phyloP scores from a whole-genome alignment of 1,284 basidiomycete genomes.

The Tylopilus sp. region DNA sequence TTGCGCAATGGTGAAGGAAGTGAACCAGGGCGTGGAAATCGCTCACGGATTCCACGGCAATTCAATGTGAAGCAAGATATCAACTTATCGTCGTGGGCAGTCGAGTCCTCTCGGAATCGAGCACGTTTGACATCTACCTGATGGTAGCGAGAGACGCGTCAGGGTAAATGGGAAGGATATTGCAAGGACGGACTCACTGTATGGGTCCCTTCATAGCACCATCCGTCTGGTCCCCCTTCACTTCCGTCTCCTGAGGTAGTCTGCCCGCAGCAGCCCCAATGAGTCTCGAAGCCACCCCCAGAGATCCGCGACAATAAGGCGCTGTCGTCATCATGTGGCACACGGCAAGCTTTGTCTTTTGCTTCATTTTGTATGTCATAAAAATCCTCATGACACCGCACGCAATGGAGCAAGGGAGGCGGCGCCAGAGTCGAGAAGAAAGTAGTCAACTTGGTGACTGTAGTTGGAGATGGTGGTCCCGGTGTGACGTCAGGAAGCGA shows the following conservation, averaged over 20 bases:
- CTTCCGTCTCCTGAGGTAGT: slow-evolving; percentile 79
- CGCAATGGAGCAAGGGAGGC: slow-evolving; percentile 76
- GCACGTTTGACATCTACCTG: slow-evolving; percentile 80
- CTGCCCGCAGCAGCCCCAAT: slow-evolving; percentile 78
- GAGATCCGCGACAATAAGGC: slow-evolving; percentile 59
- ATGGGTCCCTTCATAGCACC: slow-evolving; percentile 85
- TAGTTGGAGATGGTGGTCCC: slow-evolving; percentile 42
- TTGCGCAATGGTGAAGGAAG: slow-evolving; percentile 17
- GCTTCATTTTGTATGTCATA: slow-evolving; percentile 66
- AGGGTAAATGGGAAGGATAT: no score
- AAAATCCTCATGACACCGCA: slow-evolving; percentile 75
- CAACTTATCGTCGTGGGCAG: slow-evolving; percentile 73
- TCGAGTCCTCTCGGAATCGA: slow-evolving; percentile 80
- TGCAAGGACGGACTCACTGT: slow-evolving; percentile 60
- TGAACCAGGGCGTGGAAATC: slow-evolving; percentile 37
- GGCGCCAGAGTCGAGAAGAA: slow-evolving; percentile 72
- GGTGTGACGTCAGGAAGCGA: slow-evolving; percentile 14
- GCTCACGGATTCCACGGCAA: slow-evolving; percentile 59
- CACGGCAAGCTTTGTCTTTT: slow-evolving; percentile 61
- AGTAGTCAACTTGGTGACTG: slow-evolving; percentile 54
- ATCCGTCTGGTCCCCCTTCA: slow-evolving; percentile 83
- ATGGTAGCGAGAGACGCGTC: neutral
- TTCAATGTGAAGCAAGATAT: slow-evolving; percentile 64
- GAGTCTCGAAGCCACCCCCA: slow-evolving; percentile 58
- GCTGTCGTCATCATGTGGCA: slow-evolving; percentile 67